Evolutionary conservation across 352 stramenopile species (phyloP).

Genomic region (Globisporangium cystogenes): DNA sequence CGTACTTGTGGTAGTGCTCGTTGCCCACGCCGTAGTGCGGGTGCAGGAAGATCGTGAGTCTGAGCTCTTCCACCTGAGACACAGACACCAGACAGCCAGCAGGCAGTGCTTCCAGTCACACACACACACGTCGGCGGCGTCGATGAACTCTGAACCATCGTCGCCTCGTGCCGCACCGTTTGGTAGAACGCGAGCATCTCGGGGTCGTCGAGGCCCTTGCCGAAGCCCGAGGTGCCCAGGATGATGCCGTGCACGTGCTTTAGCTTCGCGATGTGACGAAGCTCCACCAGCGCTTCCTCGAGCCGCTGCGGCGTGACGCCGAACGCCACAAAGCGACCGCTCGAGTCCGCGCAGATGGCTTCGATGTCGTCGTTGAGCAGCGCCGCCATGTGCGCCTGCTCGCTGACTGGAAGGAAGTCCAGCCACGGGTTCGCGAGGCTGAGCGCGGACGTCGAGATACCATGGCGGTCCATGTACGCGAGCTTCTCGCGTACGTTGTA

Average conservation of each 20-base stretch:
- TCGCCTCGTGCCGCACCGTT: conserved; percentile 7
- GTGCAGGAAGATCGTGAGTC: conserved; percentile 54
- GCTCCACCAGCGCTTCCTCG: conserved; percentile 25
- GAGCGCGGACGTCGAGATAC: conserved; percentile 47
- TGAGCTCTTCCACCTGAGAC: conserved; percentile 20
- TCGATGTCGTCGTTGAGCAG: conserved; percentile 57
- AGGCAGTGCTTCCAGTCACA: too few species aligned
- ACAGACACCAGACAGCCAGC: neutral
- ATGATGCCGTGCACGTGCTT: conserved; percentile 42
- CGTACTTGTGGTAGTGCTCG: conserved; percentile 49
- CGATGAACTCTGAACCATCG: too few species aligned
- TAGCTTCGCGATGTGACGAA: conserved; percentile 32
- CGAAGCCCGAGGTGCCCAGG: conserved; percentile 44
- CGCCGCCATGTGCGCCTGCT: conserved; percentile 36
- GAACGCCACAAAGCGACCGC: conserved; percentile 44
- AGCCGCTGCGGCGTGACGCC: conserved; percentile 34
- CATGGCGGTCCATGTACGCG: conserved; percentile 60
- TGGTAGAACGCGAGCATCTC: conserved; percentile 52
- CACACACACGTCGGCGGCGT: too few species aligned
- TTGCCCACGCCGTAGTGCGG: conserved; percentile 66
- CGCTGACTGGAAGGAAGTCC: conserved; percentile 44
- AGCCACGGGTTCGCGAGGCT: conserved; percentile 70
- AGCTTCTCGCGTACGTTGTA: conserved; percentile 48
- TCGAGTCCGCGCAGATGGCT: conserved; percentile 29
- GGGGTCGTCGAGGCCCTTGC: conserved; percentile 49